Base-by-base conservation (phyloP, 805 yeast genomes). In the Lipomyces mesembrius region DNA sequence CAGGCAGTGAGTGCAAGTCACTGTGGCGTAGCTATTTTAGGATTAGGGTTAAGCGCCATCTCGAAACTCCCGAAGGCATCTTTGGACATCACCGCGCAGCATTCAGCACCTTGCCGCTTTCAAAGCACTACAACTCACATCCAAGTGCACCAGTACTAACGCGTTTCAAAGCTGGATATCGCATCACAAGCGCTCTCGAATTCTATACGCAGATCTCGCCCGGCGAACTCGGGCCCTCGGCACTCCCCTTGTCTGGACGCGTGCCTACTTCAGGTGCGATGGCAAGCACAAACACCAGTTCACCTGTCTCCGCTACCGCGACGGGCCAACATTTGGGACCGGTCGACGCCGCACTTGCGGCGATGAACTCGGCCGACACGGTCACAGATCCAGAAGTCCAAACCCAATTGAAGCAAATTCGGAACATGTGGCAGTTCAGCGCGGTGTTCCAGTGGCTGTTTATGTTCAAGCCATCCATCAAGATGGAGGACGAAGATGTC, bases 371-470 rank as follows among this genome's bases (percentile, higher is more conserved):
- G 17, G 71, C 68, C 2, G 71, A 67, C 35, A 63, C 60, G 4
- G 64, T 62, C 17, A 58, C 61, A 8, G 71, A 67, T 39, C 61
- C 57, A 12, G 61, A 61, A 17, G 9, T 65, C 14, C 68, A 53
- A 32, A 7, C 29, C 55, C 46, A 34, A 37, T 71, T 76, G 46
- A 57, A 43, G 22, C 66, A 64, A 57, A 57, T 75, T 25, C 75
- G 78, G 17, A 72, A 74, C 53, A 67, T 71, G 74, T 76, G 77
- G 77, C 75, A 75, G 59, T 74, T 76, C 65, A 62, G 73, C 29
- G 73, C 69, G 37, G 27, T 76, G 54, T 64, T 73, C 62, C 77
- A 76, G 64, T 76, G 77, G 74, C 65, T 74, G 46, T 65, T 68
- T 29, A 68, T 75, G 62, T 76, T 76, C 65, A 60, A 70, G 20